Conservation (phyloP, 768 basidiomycete genomes). For the Auriscalpium microsporum region DNA sequence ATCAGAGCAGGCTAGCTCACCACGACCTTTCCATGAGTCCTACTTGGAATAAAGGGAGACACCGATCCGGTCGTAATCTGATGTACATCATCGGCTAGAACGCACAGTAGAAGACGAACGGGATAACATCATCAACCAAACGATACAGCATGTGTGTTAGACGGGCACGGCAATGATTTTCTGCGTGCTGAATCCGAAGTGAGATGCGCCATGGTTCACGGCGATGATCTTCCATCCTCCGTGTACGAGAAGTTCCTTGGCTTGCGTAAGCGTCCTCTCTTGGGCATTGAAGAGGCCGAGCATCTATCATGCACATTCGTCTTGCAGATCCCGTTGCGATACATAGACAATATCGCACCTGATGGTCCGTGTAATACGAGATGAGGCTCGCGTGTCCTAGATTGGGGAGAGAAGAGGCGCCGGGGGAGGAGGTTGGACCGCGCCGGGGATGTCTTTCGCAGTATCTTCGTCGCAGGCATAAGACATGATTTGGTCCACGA, state of each 20-base stretch:
- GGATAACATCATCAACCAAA: neutral
- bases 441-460: conserved; percentile 19
- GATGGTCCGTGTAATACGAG: neutral
- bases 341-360: neutral
- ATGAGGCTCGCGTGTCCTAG: conserved; percentile 6
- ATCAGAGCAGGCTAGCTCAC: no score
- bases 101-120: no score
- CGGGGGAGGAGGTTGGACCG: conserved; percentile 17
- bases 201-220: neutral
- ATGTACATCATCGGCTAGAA: no score
- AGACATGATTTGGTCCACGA: conserved; percentile 34
- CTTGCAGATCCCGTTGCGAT: neutral
- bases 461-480: conserved; percentile 14
- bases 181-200: neutral
- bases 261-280: conserved; percentile 29
- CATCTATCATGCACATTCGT: conserved; percentile 24
- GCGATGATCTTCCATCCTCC: conserved; percentile 27
- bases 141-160: neutral
- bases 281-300: conserved; percentile 30
- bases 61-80: no score
- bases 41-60: no score
- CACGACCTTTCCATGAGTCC: no score
- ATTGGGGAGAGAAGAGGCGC: conserved; percentile 22
- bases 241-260: conserved; percentile 20
- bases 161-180: neutral